These are phyloP conservation scores for Kingdonia uniflora DNA, from an alignment of 164 flowering plant genomes.

Conservation along the genomic window DNA sequence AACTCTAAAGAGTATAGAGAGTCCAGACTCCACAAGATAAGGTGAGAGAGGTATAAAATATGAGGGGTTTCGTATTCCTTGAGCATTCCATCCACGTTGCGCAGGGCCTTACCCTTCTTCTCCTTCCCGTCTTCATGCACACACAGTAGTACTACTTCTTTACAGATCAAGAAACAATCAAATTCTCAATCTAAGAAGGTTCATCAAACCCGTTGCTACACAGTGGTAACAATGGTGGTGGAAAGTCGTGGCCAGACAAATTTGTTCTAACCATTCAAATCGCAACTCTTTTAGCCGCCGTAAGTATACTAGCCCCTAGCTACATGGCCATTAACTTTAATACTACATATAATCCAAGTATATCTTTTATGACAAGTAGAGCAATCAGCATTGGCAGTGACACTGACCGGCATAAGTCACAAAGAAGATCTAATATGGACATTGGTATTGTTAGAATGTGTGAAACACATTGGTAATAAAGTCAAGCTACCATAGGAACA, in stretches of 20 bases:
- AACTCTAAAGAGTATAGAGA: too few relatives aligned
- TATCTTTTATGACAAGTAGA: conserved; percentile 30
- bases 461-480: too few relatives aligned
- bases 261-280: conserved; percentile 35
- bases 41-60: conserved; percentile 18
- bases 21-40: conserved; percentile 13
- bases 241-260: conserved; percentile 9
- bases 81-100: conserved; percentile 22
- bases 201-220: conserved; percentile 15
- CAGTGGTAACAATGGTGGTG: conserved; percentile 3
- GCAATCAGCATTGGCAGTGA: conserved; percentile 64
- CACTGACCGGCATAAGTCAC: conserved; percentile 63
- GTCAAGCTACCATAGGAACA: too few relatives aligned
- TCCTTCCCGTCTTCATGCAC: conserved; percentile 11
- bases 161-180: too few relatives aligned
- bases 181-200: conserved; percentile 15
- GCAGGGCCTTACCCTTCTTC: conserved; percentile 32
- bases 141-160: too few relatives aligned
- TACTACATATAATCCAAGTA: too few relatives aligned
- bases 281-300: conserved; percentile 46
- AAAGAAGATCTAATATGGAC: conserved; percentile 33
- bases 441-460: too few relatives aligned
- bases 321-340: too few relatives aligned
- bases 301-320: conserved; percentile 25
- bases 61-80: conserved; percentile 23